Percentiles rank a stretch among this genome's conserved stretches.
Conservation (phyloP, 2,329 filamentous ascomycete genomes). For the Thyridium curvatum region DNA sequence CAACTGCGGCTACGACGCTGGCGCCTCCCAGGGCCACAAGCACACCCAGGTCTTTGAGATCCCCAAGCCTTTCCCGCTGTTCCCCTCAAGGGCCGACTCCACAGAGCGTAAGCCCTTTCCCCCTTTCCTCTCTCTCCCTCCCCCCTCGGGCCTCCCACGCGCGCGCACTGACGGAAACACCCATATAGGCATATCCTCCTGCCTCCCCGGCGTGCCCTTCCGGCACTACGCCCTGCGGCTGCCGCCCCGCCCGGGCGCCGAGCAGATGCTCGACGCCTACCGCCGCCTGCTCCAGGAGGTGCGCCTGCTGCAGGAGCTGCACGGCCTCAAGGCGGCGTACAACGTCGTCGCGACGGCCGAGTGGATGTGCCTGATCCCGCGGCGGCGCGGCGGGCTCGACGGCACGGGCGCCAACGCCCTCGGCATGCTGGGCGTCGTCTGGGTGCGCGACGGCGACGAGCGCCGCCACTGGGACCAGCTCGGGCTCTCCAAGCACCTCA, state of each 20-base stretch:
- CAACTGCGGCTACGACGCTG: slow-evolving; percentile 36
- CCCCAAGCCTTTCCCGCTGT: slow-evolving; percentile 17
- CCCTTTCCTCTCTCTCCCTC: neutral
- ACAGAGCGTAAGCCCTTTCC: neutral
- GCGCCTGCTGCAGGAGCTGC: slow-evolving; percentile 10
- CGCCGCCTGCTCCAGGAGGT: slow-evolving; percentile 8
- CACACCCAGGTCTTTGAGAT: slow-evolving; percentile 33
- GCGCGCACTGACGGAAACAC: neutral
- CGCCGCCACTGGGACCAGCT: slow-evolving; percentile 16
- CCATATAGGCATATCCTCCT: slow-evolving; percentile 4
- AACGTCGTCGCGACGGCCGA: slow-evolving; percentile 23
- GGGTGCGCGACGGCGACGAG: slow-evolving; percentile 16
- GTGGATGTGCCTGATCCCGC: slow-evolving; percentile 25
- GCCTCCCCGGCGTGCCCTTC: slow-evolving; percentile 12
- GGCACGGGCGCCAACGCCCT: slow-evolving; percentile 22
- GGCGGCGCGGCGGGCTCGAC: slow-evolving; percentile 16
- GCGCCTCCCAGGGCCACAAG: slow-evolving; percentile 35
- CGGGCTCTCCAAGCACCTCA: slow-evolving; percentile 14
- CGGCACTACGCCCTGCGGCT: slow-evolving; percentile 11
- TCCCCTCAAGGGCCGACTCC: slow-evolving; percentile 11
- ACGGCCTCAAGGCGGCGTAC: slow-evolving; percentile 12
- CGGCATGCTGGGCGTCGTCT: slow-evolving; percentile 26
- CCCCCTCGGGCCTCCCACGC: neutral
- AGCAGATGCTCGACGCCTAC: slow-evolving; percentile 11
- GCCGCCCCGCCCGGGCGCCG: slow-evolving; percentile 3